Conservation (phyloP, 805 yeast genomes). For the Barnettozyma californica region DNA sequence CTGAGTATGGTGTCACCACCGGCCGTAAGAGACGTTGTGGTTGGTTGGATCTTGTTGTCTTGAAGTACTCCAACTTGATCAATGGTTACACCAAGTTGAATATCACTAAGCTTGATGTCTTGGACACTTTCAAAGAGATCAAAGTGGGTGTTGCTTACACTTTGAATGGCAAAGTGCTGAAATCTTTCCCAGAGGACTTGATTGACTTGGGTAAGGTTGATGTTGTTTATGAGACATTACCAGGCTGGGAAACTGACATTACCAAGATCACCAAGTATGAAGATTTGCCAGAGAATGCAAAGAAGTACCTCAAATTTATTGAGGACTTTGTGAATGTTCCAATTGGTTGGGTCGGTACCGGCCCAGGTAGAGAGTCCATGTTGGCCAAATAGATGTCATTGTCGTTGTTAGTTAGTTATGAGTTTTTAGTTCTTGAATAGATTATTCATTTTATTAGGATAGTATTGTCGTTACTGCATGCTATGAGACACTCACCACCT, state of each 20-base stretch:
- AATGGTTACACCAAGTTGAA: constrained; percentile 94
- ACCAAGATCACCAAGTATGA: constrained; percentile 62
- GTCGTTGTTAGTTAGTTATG: background rate
- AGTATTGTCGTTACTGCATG: too few species aligned
- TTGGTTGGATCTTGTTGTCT: constrained; percentile 94
- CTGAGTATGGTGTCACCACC: constrained; percentile 96
- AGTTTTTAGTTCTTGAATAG: background rate
- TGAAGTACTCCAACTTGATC: constrained; percentile 84
- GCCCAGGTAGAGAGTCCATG: constrained; percentile 95
- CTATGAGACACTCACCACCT: too few species aligned
- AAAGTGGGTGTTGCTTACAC: constrained; percentile 82
- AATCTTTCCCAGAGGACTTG: constrained; percentile 91
- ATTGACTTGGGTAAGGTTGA: constrained; percentile 79
- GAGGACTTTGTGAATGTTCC: constrained; percentile 83
- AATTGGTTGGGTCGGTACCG: constrained; percentile 96
- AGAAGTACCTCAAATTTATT: constrained; percentile 76
- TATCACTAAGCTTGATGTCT: constrained; percentile 92
- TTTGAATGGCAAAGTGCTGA: constrained; percentile 67
- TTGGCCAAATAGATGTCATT: constrained; percentile 42
- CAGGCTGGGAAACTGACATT: constrained; percentile 91
- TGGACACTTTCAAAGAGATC: constrained; percentile 85
- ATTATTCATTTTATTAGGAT: background rate
- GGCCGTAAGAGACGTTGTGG: constrained; percentile 99
- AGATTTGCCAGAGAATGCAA: constrained; percentile 84
- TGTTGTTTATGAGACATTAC: constrained; percentile 84